Evolutionary conservation across 1,139 yeast genomes (phyloP).

Genomic region (Blastobotrys capitulatus): DNA sequence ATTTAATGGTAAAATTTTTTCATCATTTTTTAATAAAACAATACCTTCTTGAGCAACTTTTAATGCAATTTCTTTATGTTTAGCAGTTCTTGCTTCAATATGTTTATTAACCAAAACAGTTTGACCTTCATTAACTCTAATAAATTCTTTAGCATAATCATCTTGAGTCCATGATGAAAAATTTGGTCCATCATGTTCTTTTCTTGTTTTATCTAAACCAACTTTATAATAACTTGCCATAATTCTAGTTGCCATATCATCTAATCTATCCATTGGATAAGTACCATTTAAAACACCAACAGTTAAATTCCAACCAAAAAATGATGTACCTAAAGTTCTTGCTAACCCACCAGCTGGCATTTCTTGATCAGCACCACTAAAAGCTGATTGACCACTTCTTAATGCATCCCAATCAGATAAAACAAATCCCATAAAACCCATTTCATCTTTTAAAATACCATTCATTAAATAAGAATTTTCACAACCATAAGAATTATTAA

Average conservation of each 20-base stretch:
- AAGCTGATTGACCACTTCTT: slow-evolving; percentile 51
- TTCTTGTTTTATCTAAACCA: slow-evolving; percentile 24
- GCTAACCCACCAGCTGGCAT: slow-evolving; percentile 61
- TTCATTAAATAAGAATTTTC: slow-evolving; percentile 56
- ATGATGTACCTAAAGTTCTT: slow-evolving; percentile 51
- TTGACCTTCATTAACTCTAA: slow-evolving; percentile 50
- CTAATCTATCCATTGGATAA: slow-evolving; percentile 48
- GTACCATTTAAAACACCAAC: slow-evolving; percentile 53
- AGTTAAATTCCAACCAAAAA: slow-evolving; percentile 56
- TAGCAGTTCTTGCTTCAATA: slow-evolving; percentile 46
- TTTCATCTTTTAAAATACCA: slow-evolving; percentile 52
- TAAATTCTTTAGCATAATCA: slow-evolving; percentile 48
- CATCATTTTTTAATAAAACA: slow-evolving; percentile 48
- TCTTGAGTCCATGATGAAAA: slow-evolving; percentile 58
- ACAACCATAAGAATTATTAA: slow-evolving; percentile 57
- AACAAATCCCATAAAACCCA: slow-evolving; percentile 64
- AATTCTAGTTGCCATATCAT: slow-evolving; percentile 59
- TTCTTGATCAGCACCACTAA: slow-evolving; percentile 60
- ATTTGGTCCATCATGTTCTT: slow-evolving; percentile 38
- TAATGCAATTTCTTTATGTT: slow-evolving; percentile 47
- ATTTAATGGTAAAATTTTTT: slow-evolving; percentile 47
- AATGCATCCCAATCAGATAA: slow-evolving; percentile 66
- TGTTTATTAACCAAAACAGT: slow-evolving; percentile 52
- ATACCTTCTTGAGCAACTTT: slow-evolving; percentile 55
- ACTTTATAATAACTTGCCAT: slow-evolving; percentile 50